phyloP scores from a whole-genome alignment of 75 land plant genomes.

The Ceratopteris richardii region DNA sequence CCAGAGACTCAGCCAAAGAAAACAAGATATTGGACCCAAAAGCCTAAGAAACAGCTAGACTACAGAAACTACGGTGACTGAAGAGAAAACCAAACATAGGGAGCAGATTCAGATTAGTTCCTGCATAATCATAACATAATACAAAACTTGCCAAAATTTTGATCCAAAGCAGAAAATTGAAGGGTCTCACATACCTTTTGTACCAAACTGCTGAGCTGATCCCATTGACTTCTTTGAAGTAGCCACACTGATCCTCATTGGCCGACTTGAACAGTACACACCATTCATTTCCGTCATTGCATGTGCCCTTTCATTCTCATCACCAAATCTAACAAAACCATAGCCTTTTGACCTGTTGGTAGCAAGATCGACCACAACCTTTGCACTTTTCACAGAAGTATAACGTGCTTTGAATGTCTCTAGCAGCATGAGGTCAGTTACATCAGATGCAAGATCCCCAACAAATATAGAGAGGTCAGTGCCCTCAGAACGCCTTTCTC shows the following conservation, averaged over 20 bases:
- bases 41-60: too few relatives aligned
- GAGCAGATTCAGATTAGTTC: too few relatives aligned
- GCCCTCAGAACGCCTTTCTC: conserved; percentile 64
- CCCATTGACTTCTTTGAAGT: conserved; percentile 64
- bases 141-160: too few relatives aligned
- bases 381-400: conserved; percentile 85
- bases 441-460: conserved; percentile 91
- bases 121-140: too few relatives aligned
- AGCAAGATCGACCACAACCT: conserved; percentile 75
- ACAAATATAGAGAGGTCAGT: conserved; percentile 89
- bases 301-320: conserved; percentile 67
- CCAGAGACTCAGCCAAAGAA: too few relatives aligned
- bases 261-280: conserved; percentile 65
- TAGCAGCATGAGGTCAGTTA: conserved; percentile 80
- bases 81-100: too few relatives aligned
- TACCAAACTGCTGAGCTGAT: conserved; percentile 36
- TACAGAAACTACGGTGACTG: too few relatives aligned
- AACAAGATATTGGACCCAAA: too few relatives aligned
- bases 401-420: conserved; percentile 76
- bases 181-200: conserved; percentile 42
- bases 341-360: conserved; percentile 91
- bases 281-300: conserved; percentile 98
- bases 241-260: conserved; percentile 91
- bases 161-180: too few relatives aligned
- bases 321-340: conserved; percentile 90